These are phyloP conservation scores for Myriosclerotinia scirpicola DNA, from an alignment of 2,329 filamentous ascomycete genomes.

Conservation along the genomic window DNA sequence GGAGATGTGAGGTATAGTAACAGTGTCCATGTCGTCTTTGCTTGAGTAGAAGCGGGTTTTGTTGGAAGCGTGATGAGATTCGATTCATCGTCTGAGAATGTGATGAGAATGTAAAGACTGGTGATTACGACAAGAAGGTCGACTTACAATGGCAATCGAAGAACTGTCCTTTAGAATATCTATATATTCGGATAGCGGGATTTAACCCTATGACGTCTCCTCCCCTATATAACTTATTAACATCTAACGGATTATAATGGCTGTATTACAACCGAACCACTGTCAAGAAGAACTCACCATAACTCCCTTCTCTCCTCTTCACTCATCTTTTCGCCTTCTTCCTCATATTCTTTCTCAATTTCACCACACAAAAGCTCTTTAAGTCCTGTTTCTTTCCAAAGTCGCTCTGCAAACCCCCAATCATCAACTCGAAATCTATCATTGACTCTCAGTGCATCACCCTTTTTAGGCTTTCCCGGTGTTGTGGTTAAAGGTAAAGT, in stretches of 20 bases:
- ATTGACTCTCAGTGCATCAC: conserved; percentile 75
- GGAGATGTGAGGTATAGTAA: conserved; percentile 81
- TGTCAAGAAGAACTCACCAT: conserved; percentile 32
- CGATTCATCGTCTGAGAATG: conserved; percentile 73
- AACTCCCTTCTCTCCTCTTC: conserved; percentile 35
- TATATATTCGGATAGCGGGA: conserved; percentile 85
- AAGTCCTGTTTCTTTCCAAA: conserved; percentile 79
- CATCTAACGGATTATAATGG: not conserved
- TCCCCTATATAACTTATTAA: conserved; percentile 58
- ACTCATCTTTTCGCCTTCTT: conserved; percentile 36
- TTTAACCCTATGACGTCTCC: conserved; percentile 82
- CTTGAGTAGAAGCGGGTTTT: conserved; percentile 46
- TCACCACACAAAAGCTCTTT: conserved; percentile 48
- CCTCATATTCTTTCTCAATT: conserved; percentile 26
- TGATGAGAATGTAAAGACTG: conserved; percentile 21
- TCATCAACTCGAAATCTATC: conserved; percentile 86
- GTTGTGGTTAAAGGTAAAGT: conserved; percentile 63
- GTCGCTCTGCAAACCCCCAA: conserved; percentile 64
- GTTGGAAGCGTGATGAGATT: conserved; percentile 66
- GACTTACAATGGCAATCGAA: conserved; percentile 87
- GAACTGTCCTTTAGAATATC: conserved; percentile 82
- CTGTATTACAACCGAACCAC: not conserved
- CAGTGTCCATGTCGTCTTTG: conserved; percentile 86
- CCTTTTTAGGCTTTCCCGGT: conserved; percentile 63
- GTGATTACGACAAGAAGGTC: not conserved